phyloP scores from a whole-genome alignment of 2,329 filamentous ascomycete genomes.

The Hyphodiscus sp. region DNA sequence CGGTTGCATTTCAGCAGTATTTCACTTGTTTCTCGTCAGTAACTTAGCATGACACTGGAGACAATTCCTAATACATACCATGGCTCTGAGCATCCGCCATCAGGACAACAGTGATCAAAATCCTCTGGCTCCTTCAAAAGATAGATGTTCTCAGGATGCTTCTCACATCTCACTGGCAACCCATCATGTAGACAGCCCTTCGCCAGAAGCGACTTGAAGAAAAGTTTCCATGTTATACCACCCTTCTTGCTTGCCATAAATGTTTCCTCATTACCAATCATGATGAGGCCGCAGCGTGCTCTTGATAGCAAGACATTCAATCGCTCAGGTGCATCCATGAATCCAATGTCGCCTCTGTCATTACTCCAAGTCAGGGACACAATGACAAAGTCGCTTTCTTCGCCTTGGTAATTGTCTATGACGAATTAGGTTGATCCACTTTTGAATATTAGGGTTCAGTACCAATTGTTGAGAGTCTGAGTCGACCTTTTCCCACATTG shows the following conservation, averaged over 20 bases:
- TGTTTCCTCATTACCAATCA: constrained; percentile 64
- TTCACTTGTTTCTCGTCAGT: constrained; percentile 41
- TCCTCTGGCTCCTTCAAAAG: constrained; percentile 45
- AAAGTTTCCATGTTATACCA: constrained; percentile 46
- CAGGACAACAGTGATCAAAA: constrained; percentile 56
- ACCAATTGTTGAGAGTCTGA: constrained; percentile 67
- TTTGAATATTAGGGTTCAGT: constrained; percentile 4
- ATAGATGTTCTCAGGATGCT: constrained; percentile 45
- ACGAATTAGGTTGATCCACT: neutral
- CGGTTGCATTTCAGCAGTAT: constrained; percentile 46
- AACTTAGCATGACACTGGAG: too few relatives aligned
- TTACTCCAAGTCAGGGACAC: constrained; percentile 65
- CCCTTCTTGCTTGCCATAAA: constrained; percentile 56
- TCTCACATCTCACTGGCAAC: constrained; percentile 52
- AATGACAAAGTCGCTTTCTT: constrained; percentile 69
- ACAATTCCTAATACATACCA: too few relatives aligned
- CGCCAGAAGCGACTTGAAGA: constrained; percentile 50
- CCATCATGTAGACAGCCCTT: constrained; percentile 51
- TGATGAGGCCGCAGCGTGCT: constrained; percentile 57
- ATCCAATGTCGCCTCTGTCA: constrained; percentile 56
- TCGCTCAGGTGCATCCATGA: constrained; percentile 58
- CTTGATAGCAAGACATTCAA: constrained; percentile 65
- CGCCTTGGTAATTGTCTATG: constrained; percentile 71
- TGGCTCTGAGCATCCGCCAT: constrained; percentile 59
- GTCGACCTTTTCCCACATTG: constrained; percentile 41